Evolutionary conservation across 306 rosid genomes (phyloP).

Genomic region (Malus domestica): DNA sequence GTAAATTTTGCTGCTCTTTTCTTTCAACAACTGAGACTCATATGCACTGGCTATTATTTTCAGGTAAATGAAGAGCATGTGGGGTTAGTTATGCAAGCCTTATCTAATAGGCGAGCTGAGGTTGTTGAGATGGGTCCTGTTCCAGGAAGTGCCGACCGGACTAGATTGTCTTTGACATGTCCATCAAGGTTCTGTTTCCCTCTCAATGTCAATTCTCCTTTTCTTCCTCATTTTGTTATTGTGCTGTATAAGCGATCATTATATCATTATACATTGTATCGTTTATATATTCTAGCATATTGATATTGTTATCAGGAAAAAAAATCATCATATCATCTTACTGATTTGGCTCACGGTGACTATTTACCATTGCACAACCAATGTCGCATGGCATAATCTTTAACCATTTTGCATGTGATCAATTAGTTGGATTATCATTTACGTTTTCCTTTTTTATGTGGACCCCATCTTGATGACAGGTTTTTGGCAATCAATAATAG

Average conservation of each 20-base stretch:
- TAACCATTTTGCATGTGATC: background rate
- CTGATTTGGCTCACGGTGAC: background rate
- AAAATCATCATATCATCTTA: background rate
- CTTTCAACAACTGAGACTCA: slow-evolving; percentile 9
- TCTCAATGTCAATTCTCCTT: slow-evolving; percentile 1
- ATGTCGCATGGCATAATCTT: background rate
- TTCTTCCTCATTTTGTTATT: background rate
- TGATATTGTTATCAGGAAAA: background rate
- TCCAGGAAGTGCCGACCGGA: slow-evolving; percentile 74
- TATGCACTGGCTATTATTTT: slow-evolving; percentile 12
- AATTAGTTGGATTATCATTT: background rate
- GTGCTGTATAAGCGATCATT: background rate
- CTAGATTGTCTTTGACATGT: slow-evolving; percentile 76
- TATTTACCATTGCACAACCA: background rate
- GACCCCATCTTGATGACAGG: background rate
- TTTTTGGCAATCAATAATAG: background rate
- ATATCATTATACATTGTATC: background rate
- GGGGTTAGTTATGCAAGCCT: slow-evolving; percentile 92
- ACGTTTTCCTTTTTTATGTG: background rate
- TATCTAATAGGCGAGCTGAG: slow-evolving; percentile 93
- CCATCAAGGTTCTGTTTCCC: slow-evolving; percentile 64
- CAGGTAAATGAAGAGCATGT: slow-evolving; percentile 96
- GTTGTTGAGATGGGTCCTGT: slow-evolving; percentile 95
- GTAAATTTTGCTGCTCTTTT: background rate
- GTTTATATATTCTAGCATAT: background rate